Evolutionary conservation across 768 basidiomycete species (phyloP), one percentile per base, ranked within the genome.

Genomic region (Suillus spraguei): DNA sequence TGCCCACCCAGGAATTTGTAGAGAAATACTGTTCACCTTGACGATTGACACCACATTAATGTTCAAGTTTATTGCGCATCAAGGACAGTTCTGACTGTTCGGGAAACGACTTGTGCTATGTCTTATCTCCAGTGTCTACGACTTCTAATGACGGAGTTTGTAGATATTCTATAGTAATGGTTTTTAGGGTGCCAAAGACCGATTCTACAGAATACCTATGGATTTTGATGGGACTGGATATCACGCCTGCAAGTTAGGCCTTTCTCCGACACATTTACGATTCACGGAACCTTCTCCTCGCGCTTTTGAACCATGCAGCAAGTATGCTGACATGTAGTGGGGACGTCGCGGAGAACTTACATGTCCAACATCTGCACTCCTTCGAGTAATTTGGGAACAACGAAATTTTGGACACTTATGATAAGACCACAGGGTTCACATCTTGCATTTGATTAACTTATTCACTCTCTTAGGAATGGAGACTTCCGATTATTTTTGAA

Each of bases 261-360:
- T 41, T 41, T 41, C 16, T 52, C 32, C 0, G 5, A 20, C 28
- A 49, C 24, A 22, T 33, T 28, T 9, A 52, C n/a, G n/a, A n/a
- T n/a, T n/a, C n/a, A n/a, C n/a, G n/a, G n/a, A n/a, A n/a, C n/a
- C 50, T 28, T 17, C 28, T 4, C 16, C 28, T 32, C 17, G 16
- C 17, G 9, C 10, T 73, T 76, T 61, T 70, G 70, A 24, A 60
- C 63, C 52, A 73, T n/a, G n/a, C n/a, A n/a, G n/a, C n/a, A n/a
- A n/a, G n/a, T n/a, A n/a, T n/a, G n/a, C 28, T 28, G 28, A 28
- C 28, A 59, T n/a, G 36, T 44, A 42, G 5, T 8, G 39, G 33
- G 22, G 14, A 13, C 11, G 8, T 4, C 1, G 28, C 3, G 7
- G 14, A 32, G 28, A 41, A 10, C 35, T 59, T 36, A 39, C 6